Conservation (phyloP, 345 rosid genomes). For the Euclidium syriacum region DNA sequence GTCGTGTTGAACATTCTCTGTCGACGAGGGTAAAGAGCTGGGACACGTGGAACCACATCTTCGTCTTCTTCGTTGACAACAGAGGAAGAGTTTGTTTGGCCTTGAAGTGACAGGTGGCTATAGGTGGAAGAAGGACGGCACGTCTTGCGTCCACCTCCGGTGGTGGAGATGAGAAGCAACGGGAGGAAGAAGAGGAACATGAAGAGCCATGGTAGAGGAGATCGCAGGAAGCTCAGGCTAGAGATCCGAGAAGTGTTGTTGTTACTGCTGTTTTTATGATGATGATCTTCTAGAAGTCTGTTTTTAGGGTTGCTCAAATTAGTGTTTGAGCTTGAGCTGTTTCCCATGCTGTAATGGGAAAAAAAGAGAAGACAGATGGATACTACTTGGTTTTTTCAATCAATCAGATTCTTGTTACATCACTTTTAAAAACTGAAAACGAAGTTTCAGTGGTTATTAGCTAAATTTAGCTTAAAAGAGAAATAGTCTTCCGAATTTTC, state of each 20-base stretch:
- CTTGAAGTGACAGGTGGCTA: conserved; percentile 21
- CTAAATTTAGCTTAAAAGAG: conserved; percentile 13
- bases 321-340: conserved; percentile 15
- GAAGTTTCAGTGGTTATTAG: neutral
- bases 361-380: neutral
- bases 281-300: conserved; percentile 7
- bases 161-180: conserved; percentile 46
- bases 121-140: conserved; percentile 24
- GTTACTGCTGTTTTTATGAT: conserved; percentile 8
- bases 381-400: neutral
- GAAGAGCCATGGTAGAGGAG: conserved; percentile 43
- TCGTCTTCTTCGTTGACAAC: neutral
- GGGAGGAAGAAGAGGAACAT: conserved; percentile 41
- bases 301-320: conserved; percentile 11
- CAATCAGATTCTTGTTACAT: conserved; percentile 1
- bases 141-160: conserved; percentile 24
- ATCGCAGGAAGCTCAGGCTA: conserved; percentile 27
- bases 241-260: conserved; percentile 21
- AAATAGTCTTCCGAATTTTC: conserved; percentile 21
- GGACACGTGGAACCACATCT: neutral
- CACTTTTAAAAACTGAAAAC: neutral
- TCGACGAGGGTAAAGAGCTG: conserved; percentile 6
- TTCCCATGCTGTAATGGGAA: conserved; percentile 24
- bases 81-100: conserved; percentile 30
- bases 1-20: conserved; percentile 36